Evolutionary conservation across 2,329 filamentous ascomycete species (phyloP), one percentile per base, ranked within the genome.

Genomic region (Sclerotinia glacialis): DNA sequence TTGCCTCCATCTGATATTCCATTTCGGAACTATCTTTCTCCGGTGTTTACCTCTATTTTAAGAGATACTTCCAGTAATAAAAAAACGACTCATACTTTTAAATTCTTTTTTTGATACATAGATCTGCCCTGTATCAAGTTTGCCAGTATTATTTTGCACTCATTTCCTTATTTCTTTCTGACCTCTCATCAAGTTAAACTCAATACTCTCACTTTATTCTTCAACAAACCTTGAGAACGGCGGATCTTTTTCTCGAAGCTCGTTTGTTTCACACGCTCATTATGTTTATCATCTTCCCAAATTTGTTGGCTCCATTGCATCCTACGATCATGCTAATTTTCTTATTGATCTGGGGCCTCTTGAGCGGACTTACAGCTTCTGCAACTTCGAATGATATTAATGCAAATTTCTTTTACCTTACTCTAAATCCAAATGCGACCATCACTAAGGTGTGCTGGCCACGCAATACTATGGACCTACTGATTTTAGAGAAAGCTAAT

Each of bases 401-500:
- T 11, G 53, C 44, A 3, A 65, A 31, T 23, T 65, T 59, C 18
- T 65, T 42, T 31, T 65, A 65, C n/a, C n/a, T 59, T 21, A n/a
- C 53, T 37, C 16, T 65, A 5, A 23, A 65, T 50, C 9, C 53
- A 37, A 31, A 59, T 11, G 28, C 63, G 5, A 65, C 52, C 1
- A 59, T 65, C 7, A 42, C 44, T 23, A 28, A 5, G 5, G 52
- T 58, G 16, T 9, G 47, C 47, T 28, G 2, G 3, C 2, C 14
- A 4, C 23, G 26, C 2, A 7, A n/a, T 6, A 11, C 18, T 31
- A 18, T 5, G 6, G 4, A 34, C 4, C 4, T 11, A 42, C 14
- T n/a, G 6, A 2, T 16, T 34, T 26, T 21, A 37, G 16, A 31
- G 14, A 1, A 26, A n/a, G 28, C 61, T 64, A 34, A 64, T 18